A percentile compares a stretch with the other conserved stretches of the same genome.
Evolutionary conservation across 2,329 filamentous ascomycete genomes (phyloP).

Genomic region (Colletotrichum noveboracense): DNA sequence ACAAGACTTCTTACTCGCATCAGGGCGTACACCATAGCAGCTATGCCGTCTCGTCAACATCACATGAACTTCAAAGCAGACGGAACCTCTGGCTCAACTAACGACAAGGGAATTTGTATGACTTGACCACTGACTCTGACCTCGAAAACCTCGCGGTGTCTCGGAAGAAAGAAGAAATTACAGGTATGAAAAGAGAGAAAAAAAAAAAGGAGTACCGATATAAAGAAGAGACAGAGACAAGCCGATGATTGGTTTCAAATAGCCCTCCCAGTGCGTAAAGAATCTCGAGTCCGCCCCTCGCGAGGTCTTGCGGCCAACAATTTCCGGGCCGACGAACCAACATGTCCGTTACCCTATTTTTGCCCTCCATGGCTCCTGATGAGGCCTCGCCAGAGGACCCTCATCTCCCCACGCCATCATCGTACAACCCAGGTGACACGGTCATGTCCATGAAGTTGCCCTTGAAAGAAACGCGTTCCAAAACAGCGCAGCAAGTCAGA

Average conservation of each 20-base stretch:
- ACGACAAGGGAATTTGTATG: conserved; percentile 23
- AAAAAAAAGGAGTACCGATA: conserved; percentile 21
- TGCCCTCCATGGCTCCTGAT: background rate
- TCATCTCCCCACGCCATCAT: background rate
- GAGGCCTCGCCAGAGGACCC: background rate
- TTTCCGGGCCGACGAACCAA: background rate
- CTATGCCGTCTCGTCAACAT: background rate
- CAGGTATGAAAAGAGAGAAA: conserved; percentile 13
- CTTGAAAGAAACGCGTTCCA: conserved; percentile 16
- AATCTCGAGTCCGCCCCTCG: conserved; percentile 23
- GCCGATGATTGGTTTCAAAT: conserved; percentile 21
- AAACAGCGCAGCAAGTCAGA: conserved; percentile 33
- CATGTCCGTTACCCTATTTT: background rate
- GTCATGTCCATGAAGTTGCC: conserved; percentile 17
- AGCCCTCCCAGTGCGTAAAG: conserved; percentile 20
- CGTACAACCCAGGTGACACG: background rate
- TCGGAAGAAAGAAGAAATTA: conserved; percentile 26
- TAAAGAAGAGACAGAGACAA: conserved; percentile 23
- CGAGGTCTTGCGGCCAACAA: conserved; percentile 13
- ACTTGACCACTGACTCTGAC: conserved; percentile 21
- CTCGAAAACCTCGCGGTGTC: conserved; percentile 21
- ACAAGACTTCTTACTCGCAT: background rate
- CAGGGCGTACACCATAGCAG: background rate
- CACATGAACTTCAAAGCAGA: conserved; percentile 1
- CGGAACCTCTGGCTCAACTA: conserved; percentile 2